These are phyloP conservation scores for Brassica nigra DNA, from an alignment of 345 rosid genomes.

Conservation along the genomic window DNA sequence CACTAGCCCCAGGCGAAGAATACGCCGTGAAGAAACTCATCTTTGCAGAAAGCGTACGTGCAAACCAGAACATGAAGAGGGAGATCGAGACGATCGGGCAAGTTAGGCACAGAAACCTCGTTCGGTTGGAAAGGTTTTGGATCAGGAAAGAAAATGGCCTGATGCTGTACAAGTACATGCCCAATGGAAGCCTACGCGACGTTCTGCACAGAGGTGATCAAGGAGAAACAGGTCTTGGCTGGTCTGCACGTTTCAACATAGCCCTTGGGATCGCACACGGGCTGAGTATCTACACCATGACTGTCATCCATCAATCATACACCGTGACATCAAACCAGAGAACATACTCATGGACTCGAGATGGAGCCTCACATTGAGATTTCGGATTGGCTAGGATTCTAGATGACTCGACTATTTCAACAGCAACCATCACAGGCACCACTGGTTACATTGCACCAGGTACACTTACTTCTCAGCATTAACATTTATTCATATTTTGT, in stretches of 20 bases:
- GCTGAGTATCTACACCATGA: slow-evolving; percentile 80
- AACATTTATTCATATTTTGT: slow-evolving; percentile 50
- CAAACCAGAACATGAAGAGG: slow-evolving; percentile 55
- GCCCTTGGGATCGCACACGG: slow-evolving; percentile 76
- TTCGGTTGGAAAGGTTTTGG: slow-evolving; percentile 75
- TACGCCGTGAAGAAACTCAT: slow-evolving; percentile 69
- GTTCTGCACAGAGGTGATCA: slow-evolving; percentile 49
- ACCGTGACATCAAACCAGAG: slow-evolving; percentile 79
- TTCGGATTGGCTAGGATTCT: slow-evolving; percentile 80
- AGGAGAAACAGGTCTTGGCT: slow-evolving; percentile 43
- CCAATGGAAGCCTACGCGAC: slow-evolving; percentile 72
- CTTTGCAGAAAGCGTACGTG: slow-evolving; percentile 46
- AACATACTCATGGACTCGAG: slow-evolving; percentile 78
- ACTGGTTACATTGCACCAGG: slow-evolving; percentile 87
- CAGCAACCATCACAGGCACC: slow-evolving; percentile 58
- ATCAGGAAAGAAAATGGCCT: slow-evolving; percentile 62
- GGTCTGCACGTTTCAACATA: slow-evolving; percentile 66
- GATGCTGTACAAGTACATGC: slow-evolving; percentile 70
- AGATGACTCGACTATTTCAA: slow-evolving; percentile 49
- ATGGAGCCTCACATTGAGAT: slow-evolving; percentile 86
- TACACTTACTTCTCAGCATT: slow-evolving; percentile 53
- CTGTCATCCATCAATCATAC: slow-evolving; percentile 71
- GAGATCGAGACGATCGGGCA: slow-evolving; percentile 68
- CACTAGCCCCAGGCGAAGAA: slow-evolving; percentile 45
- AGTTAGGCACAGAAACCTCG: slow-evolving; percentile 74